Percentiles rank a stretch among this genome's conserved stretches.
Conservation (phyloP, 352 stramenopile species). For the Globisporangium camurandrum region DNA sequence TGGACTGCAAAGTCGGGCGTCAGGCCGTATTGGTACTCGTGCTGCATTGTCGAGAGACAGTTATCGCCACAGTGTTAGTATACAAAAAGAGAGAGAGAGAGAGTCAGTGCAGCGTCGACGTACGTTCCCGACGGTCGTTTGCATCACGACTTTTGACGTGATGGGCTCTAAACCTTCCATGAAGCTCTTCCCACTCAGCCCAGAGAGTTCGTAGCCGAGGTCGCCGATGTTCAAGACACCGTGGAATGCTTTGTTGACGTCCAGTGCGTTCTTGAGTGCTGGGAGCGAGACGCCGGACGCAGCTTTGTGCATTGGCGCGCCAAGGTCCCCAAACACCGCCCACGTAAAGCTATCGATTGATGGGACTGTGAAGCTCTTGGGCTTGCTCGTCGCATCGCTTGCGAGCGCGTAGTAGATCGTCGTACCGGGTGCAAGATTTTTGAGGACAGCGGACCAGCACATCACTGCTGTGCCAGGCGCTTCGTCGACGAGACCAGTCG, state of each 20-base stretch:
- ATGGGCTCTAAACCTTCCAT: slow-evolving; percentile 63
- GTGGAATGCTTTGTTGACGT: slow-evolving; percentile 25
- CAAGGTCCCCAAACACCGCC: slow-evolving; percentile 73
- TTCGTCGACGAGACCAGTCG: slow-evolving; percentile 42
- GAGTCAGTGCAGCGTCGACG: background rate
- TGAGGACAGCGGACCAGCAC: slow-evolving; percentile 58
- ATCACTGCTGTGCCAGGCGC: slow-evolving; percentile 20
- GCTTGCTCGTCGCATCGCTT: slow-evolving; percentile 5
- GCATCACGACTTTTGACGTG: slow-evolving; percentile 55
- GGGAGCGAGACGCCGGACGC: slow-evolving; percentile 54
- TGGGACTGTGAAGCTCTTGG: slow-evolving; percentile 45
- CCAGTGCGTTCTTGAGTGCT: slow-evolving; percentile 46
- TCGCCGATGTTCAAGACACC: slow-evolving; percentile 72
- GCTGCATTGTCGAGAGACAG: slow-evolving; percentile 27
- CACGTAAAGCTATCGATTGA: slow-evolving; percentile 37
- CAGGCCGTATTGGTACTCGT: slow-evolving; percentile 62
- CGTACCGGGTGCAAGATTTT: slow-evolving; percentile 27
- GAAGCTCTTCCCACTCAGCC: slow-evolving; percentile 53
- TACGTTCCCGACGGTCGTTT: slow-evolving; percentile 72
- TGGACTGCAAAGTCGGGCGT: slow-evolving; percentile 46
- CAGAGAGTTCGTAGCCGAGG: slow-evolving; percentile 60
- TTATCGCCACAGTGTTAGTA: background rate
- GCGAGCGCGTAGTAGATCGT: slow-evolving; percentile 62
- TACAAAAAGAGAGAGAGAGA: background rate
- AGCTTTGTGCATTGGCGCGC: slow-evolving; percentile 37